Percentiles rank a stretch among this genome's conserved stretches.
phyloP scores from a whole-genome alignment of 805 yeast genomes.

The Candida sonorensis region DNA sequence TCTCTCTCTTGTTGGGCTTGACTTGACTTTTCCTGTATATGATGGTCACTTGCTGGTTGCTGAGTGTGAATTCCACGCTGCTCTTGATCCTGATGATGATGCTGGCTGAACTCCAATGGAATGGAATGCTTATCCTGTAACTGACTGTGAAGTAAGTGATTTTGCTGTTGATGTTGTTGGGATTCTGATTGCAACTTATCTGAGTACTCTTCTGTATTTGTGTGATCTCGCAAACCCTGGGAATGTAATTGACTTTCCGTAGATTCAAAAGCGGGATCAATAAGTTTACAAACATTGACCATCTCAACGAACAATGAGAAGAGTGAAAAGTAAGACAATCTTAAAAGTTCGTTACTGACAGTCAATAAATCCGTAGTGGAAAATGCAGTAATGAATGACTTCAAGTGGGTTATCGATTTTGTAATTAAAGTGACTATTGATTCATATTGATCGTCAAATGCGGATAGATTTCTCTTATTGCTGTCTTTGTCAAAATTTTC shows the following conservation, averaged over 20 bases:
- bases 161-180: not conserved
- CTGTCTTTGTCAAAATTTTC: slow-evolving; percentile 15
- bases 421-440: too few species aligned
- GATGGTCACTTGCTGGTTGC: too few species aligned
- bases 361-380: too few species aligned
- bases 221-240: too few species aligned
- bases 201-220: too few species aligned
- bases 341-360: slow-evolving; percentile 13
- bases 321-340: slow-evolving; percentile 21
- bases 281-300: slow-evolving; percentile 16
- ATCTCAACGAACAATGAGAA: slow-evolving; percentile 25
- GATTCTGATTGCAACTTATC: not conserved
- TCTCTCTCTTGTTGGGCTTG: not conserved
- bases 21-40: too few species aligned
- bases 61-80: not conserved
- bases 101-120: too few species aligned
- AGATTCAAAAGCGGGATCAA: slow-evolving; percentile 16
- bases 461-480: slow-evolving; percentile 9
- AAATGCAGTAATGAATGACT: slow-evolving; percentile 11
- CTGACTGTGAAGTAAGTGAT: not conserved
- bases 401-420: slow-evolving; percentile 18
- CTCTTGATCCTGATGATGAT: not conserved
- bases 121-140: not conserved
- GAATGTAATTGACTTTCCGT: too few species aligned
- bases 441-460: too few species aligned